Percentiles rank a stretch among this genome's conserved stretches.
These are phyloP conservation scores for Fraxinus floribunda DNA, from an alignment of 305 asterid species.

Conservation along the genomic window DNA sequence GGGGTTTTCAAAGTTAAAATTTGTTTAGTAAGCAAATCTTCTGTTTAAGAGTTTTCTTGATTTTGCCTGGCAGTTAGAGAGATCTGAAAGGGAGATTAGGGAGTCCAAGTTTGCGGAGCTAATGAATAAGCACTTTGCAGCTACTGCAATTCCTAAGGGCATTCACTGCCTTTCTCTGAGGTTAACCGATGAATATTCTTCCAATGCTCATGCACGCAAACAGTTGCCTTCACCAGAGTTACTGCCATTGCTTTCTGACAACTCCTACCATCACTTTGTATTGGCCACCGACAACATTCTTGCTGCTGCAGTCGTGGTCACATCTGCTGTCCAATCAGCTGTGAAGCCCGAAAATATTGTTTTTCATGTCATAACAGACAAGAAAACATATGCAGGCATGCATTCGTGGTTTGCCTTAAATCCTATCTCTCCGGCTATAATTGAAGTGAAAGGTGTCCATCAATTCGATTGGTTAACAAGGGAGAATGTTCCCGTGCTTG, in stretches of 20 bases:
- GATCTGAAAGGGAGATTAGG: conserved; percentile 82
- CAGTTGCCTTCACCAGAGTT: conserved; percentile 98
- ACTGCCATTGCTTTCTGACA: conserved; percentile 91
- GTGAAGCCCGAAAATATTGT: conserved; percentile 70
- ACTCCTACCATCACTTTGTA: conserved; percentile 84
- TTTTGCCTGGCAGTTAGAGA: conserved; percentile 71
- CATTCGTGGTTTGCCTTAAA: conserved; percentile 98
- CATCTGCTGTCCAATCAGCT: conserved; percentile 80
- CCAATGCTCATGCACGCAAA: conserved; percentile 96
- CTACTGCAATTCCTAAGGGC: conserved; percentile 89
- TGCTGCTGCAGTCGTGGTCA: conserved; percentile 94
- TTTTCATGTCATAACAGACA: conserved; percentile 97
- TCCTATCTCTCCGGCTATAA: conserved; percentile 80
- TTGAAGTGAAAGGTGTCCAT: conserved; percentile 97
- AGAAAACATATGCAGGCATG: conserved; percentile 99
- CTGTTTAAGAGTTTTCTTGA: conserved; percentile 15
- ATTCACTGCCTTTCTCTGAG: conserved; percentile 88
- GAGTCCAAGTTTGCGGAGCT: conserved; percentile 82
- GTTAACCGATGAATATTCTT: conserved; percentile 94
- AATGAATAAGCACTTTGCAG: conserved; percentile 93
- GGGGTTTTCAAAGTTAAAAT: conserved; percentile 2
- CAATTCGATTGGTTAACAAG: conserved; percentile 98
- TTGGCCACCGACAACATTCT: conserved; percentile 92
- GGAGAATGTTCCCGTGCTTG: conserved; percentile 97
- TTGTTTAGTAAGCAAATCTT: conserved; percentile 12